Base-by-base conservation (phyloP, 2,329 filamentous ascomycete species). In the Onygena corvina region DNA sequence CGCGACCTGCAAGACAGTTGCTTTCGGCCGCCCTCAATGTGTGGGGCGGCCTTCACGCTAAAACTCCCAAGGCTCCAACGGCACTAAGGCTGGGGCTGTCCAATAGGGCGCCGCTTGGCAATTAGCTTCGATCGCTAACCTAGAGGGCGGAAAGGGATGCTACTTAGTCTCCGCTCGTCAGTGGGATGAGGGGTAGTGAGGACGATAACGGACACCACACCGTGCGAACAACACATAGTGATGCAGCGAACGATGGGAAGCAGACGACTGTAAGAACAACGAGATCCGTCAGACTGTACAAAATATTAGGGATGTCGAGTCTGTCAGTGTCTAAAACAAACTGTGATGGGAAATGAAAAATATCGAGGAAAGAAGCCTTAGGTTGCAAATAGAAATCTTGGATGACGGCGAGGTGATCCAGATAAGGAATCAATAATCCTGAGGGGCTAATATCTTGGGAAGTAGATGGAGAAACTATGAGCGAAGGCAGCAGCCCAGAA, bases 41-140 rank as follows among this genome's bases (percentile, higher is more conserved):
- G 36, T 40, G 18, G 36, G 11, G 12, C 11, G 2, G 9, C 20
- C 38, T 5, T 23, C 38, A 42, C 38, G 38, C 38, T 42, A 42
- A 42, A 23, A n/a, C n/a, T n/a, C 38, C 38, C 38, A 42, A 42
- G 38, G 38, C 38, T 42, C 38, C 38, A 42, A 42, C 38, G 38
- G 38, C 38, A 27, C 20, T 23, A 1, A n/a, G 11, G 35, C 18
- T n/a, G 23, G 21, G 38, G 38, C 36, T 40, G 36, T 14, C 38
- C 38, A 42, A 42, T 42, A n/a, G 38, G n/a, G 38, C 21, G 18
- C 21, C 18, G 20, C 38, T 42, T 42, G 38, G 38, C 38, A 12
- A n/a, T 11, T 3, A 16, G 5, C 9, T 2, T 23, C 8, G 9
- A 7, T 14, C 27, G 16, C 11, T 27, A 25, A 23, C 38, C 38